Evolutionary conservation across 2,329 filamentous ascomycete species (phyloP).

Genomic region (Colletotrichum coccodes): DNA sequence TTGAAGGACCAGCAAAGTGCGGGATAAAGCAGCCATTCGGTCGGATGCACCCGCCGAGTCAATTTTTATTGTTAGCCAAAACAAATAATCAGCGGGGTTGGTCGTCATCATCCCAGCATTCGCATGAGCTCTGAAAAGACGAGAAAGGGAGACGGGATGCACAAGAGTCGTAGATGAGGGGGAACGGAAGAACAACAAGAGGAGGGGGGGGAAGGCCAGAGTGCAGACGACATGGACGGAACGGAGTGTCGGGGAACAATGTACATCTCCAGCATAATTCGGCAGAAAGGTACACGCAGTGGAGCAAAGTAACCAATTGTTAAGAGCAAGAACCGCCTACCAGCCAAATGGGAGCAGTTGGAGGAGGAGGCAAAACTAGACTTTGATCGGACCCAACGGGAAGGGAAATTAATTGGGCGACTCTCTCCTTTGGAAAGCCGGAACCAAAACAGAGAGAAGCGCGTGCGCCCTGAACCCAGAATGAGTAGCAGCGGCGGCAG

Average conservation of each 20-base stretch:
- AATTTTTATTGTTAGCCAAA: background rate
- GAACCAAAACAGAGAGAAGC: conserved; percentile 26
- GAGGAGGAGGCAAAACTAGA: background rate
- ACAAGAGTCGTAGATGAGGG: conserved; percentile 11
- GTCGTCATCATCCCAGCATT: background rate
- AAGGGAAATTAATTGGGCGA: conserved; percentile 20
- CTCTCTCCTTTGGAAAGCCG: background rate
- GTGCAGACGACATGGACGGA: background rate
- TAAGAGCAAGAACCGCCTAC: background rate
- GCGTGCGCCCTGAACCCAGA: conserved; percentile 19
- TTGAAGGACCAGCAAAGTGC: background rate
- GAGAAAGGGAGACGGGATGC: background rate
- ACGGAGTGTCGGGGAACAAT: background rate
- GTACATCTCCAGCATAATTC: background rate
- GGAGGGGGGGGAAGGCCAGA: background rate
- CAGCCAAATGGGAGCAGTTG: background rate
- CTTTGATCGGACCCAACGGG: conserved; percentile 8
- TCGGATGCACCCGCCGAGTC: conserved; percentile 4
- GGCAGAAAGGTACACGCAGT: background rate
- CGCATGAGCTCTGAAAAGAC: background rate
- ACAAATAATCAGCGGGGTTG: conserved; percentile 16
- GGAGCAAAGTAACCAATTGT: background rate
- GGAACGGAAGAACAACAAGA: background rate
- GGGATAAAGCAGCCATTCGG: background rate
- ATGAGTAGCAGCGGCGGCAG: background rate